A percentile compares a stretch with the other conserved stretches of the same genome.
Conservation (phyloP, 1,139 yeast genomes). For the Meyerozyma sp. region DNA sequence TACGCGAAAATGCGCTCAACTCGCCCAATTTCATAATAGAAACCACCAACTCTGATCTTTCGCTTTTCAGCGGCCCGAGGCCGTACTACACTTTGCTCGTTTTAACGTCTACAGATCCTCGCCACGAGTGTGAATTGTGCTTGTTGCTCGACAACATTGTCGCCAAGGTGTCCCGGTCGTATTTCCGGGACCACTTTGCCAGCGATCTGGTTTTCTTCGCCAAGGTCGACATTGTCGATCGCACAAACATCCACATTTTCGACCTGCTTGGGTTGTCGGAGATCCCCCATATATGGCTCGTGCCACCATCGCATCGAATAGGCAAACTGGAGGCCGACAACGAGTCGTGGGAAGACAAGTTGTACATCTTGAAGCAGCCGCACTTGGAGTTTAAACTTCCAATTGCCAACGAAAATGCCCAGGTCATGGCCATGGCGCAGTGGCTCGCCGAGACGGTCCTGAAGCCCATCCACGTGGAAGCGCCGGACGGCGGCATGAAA, state of each 20-base stretch:
- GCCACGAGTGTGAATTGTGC: conserved; percentile 39
- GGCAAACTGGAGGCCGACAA: conserved; percentile 11
- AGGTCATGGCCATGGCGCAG: conserved; percentile 43
- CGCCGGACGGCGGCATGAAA: conserved; percentile 29
- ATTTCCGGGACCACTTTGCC: conserved; percentile 37
- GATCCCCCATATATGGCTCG: conserved; percentile 62
- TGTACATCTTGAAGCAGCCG: conserved; percentile 22
- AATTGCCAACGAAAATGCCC: conserved; percentile 14
- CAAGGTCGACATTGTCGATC: conserved; percentile 45
- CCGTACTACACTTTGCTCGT: conserved; percentile 38
- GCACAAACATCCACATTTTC: conserved; percentile 30
- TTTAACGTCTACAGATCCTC: conserved; percentile 37
- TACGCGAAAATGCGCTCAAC: not conserved
- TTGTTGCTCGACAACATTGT: conserved; percentile 31
- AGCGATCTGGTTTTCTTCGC: conserved; percentile 39
- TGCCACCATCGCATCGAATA: conserved; percentile 41
- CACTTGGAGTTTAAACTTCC: conserved; percentile 32
- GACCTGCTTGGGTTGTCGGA: conserved; percentile 35
- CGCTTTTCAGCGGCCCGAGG: conserved; percentile 27
- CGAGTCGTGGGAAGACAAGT: conserved; percentile 14
- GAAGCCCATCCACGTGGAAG: conserved; percentile 35
- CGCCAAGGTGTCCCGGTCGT: conserved; percentile 36
- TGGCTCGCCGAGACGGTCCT: conserved; percentile 44
- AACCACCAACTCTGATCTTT: conserved; percentile 21
- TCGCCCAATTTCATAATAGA: conserved; percentile 15